These are phyloP conservation scores for Podaxis mareebaensis DNA, from an alignment of 768 basidiomycete species.

Conservation along the genomic window DNA sequence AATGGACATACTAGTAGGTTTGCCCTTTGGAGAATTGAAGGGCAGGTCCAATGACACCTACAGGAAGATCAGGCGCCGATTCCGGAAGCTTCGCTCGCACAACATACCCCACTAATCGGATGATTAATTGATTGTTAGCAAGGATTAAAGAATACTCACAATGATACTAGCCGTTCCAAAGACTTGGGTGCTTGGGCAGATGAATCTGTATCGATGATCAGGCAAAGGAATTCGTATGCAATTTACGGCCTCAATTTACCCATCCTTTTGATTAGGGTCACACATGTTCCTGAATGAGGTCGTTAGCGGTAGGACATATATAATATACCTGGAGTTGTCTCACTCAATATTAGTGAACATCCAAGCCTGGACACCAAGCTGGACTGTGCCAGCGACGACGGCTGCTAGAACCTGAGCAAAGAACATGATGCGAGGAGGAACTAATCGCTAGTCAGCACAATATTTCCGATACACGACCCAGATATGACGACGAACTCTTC, in stretches of 20 bases:
- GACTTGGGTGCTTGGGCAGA: slow-evolving; percentile 54
- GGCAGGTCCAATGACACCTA: slow-evolving; percentile 55
- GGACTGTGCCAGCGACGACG: slow-evolving; percentile 61
- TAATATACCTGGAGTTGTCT: slow-evolving; percentile 3
- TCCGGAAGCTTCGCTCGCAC: background rate
- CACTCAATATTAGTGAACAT: slow-evolving; percentile 58
- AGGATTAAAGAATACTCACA: slow-evolving; percentile 34
- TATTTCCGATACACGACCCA: background rate
- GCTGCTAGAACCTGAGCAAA: slow-evolving; percentile 54
- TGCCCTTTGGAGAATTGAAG: slow-evolving; percentile 54
- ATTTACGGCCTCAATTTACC: slow-evolving; percentile 23
- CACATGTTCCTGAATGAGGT: slow-evolving; percentile 45
- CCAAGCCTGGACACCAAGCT: slow-evolving; percentile 64
- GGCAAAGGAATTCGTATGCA: background rate
- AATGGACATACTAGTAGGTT: slow-evolving; percentile 49
- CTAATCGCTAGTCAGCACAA: slow-evolving; percentile 22
- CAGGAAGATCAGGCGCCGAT: background rate
- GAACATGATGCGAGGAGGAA: slow-evolving; percentile 63
- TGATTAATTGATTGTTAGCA: background rate
- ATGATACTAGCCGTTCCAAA: slow-evolving; percentile 58
- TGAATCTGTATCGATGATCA: slow-evolving; percentile 34
- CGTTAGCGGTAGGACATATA: background rate
- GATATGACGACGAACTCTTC: slow-evolving; percentile 57
- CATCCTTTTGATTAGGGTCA: slow-evolving; percentile 40
- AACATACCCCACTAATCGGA: slow-evolving; percentile 35